Evolutionary conservation across 768 basidiomycete species (phyloP), one percentile per base, ranked within the genome.

Genomic region (Rhizopogon vulgaris): DNA sequence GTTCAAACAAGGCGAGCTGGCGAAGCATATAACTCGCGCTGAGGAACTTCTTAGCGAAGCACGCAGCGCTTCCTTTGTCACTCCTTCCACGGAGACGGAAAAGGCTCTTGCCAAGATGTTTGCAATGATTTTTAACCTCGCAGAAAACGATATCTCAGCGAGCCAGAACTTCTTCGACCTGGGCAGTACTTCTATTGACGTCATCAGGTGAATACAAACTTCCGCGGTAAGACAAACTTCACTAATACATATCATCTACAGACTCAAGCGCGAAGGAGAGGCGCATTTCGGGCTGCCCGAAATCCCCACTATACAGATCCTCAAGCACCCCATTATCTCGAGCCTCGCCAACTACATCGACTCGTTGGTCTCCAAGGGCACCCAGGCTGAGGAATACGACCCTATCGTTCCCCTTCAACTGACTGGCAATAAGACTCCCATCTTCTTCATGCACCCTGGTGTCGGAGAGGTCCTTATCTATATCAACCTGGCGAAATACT

Each of bases 371-470:
- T 42, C 56, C 14, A 50, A 57, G 49, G 49, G 24, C 8, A 37
- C 36, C n/a, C 7, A 10, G 2, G 11, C 28, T 8, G 56, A 58
- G 24, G 64, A 62, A 9, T 74, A 74, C 50, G 65, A 70, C 47
- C 72, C 73, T 7, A 57, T 74, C 6, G 65, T 74, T 18, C 70
- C 69, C n/a, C 64, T 75, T 30, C 64, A 72, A 25, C 53, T 68
- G 2, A 56, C 63, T 0, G 73, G 73, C 0, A 55, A 59, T 30
- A 73, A 71, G 58, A 68, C 71, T 1, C 73, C 73, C 1, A 60
- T 75, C 30, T 75, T 72, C 62, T 67, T 75, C 56, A 63, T 75
- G 36, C 73, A 75, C 45, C 73, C 73, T 0, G 72, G 72, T 53
- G 69, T 73, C 11, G 73, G 73, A 4, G 73, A 71, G 39, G 61